phyloP scores from a whole-genome alignment of 148 eudicot species.

The Rheum nobile region DNA sequence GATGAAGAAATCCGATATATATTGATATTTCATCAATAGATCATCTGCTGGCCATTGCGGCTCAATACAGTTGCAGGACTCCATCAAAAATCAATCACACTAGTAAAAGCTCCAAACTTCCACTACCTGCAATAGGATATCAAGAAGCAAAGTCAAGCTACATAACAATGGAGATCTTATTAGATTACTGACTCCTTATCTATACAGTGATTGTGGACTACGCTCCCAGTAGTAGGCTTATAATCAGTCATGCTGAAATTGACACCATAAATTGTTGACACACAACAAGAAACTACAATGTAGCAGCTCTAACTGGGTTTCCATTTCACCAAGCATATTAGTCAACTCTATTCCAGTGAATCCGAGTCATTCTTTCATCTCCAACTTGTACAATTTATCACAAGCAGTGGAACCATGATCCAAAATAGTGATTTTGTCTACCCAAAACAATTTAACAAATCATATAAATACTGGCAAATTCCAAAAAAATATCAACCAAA shows the following conservation, averaged over 20 bases:
- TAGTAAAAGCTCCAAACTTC: constrained; percentile 10
- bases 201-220: background rate
- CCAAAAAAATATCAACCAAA: background rate
- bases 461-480: too few relatives aligned
- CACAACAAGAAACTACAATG: background rate
- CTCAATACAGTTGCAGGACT: constrained; percentile 82
- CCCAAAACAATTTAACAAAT: too few relatives aligned
- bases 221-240: background rate
- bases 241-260: background rate
- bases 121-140: constrained; percentile 27
- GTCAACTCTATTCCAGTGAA: background rate
- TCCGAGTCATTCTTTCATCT: background rate
- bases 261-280: background rate
- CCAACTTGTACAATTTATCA: background rate
- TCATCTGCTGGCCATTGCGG: constrained; percentile 86
- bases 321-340: background rate
- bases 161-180: background rate
- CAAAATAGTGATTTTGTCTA: background rate
- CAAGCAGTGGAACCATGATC: background rate
- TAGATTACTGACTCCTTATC: background rate
- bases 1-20: constrained; percentile 92
- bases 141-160: background rate
- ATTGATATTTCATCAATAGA: constrained; percentile 81
- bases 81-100: constrained; percentile 32
- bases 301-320: background rate